Base-by-base conservation (phyloP, 805 yeast genomes). In the Schwanniomyces yamadae region DNA sequence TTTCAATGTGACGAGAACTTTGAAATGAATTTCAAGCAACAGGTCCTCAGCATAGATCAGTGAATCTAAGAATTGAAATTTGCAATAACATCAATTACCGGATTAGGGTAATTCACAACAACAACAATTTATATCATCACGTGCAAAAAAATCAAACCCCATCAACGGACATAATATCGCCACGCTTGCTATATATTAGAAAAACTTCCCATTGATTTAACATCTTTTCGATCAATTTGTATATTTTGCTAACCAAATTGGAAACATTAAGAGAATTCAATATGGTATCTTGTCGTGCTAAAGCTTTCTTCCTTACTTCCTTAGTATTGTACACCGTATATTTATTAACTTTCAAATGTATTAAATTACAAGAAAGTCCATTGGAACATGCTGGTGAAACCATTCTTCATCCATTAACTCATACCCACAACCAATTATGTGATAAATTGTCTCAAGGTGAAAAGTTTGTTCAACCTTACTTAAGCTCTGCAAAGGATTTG, bases 291-390 rank as follows among this genome's bases (percentile, higher is more conserved):
- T 34, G 42, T 27, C 34, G 31, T 22, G 17, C 36, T 22, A 40
- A 31, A 30, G 27, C 35, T 32, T 44, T 50, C 33, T 23, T 58
- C 25, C 37, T 54, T 31, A 42, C 60, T 21, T 41, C 58, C 33
- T 36, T 62, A 28, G 49, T 57, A 20, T 43, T 63, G 30, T 69
- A 69, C 48, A 44, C 59, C 22, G 42, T 58, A 25, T 69, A 69
- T 55, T 63, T 69, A 43, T 54, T 51, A 46, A 49, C 58, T 22
- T 67, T 65, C 55, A 68, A 68, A 50, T 69, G 74, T 49, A 55
- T 50, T 30, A 41, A 54, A 22, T 50, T 59, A 43, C 44, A 55
- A 29, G 59, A 56, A 46, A 31, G 56, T 9, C 44, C 56, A 5
- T 54, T 65, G 40, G 57, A 57, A 36, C 57, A 54, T 42, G 58